Conservation (phyloP, 2,329 filamentous ascomycete genomes). For the Cytospora piceae region DNA sequence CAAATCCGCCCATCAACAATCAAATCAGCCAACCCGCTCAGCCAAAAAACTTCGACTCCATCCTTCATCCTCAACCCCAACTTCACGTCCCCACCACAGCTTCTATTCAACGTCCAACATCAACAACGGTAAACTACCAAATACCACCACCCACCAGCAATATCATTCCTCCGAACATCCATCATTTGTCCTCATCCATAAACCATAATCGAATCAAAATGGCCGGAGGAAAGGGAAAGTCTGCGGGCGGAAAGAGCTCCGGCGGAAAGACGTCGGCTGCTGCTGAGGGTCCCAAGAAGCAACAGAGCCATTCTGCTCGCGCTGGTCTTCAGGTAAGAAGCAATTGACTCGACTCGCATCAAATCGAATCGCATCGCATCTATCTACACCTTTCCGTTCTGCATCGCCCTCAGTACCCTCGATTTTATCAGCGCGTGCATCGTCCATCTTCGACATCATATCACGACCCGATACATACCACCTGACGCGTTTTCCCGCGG, state of each 20-base stretch:
- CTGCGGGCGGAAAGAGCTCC: conserved; percentile 82
- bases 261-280: conserved; percentile 70
- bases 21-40: conserved; percentile 1
- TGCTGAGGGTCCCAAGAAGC: conserved; percentile 78
- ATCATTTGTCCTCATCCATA: background rate
- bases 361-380: background rate
- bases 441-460: conserved; percentile 23
- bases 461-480: conserved; percentile 13
- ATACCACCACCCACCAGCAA: background rate
- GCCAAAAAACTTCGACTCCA: conserved; percentile 25
- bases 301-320: conserved; percentile 93
- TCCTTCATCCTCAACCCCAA: conserved; percentile 18
- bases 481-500: conserved; percentile 26
- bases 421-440: conserved; percentile 29
- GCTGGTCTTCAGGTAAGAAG: conserved; percentile 91
- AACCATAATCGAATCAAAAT: conserved; percentile 45
- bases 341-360: conserved; percentile 42
- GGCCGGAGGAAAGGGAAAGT: conserved; percentile 93
- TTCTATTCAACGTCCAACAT: conserved; percentile 21
- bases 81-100: conserved; percentile 20
- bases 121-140: conserved; percentile 3
- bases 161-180: background rate
- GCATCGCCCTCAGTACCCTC: conserved; percentile 4
- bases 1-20: conserved; percentile 11
- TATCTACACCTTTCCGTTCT: background rate